Percentiles rank a stretch among this genome's conserved stretches.
phyloP scores from a whole-genome alignment of 345 rosid genomes.

The Crucihimalaya himalaica region DNA sequence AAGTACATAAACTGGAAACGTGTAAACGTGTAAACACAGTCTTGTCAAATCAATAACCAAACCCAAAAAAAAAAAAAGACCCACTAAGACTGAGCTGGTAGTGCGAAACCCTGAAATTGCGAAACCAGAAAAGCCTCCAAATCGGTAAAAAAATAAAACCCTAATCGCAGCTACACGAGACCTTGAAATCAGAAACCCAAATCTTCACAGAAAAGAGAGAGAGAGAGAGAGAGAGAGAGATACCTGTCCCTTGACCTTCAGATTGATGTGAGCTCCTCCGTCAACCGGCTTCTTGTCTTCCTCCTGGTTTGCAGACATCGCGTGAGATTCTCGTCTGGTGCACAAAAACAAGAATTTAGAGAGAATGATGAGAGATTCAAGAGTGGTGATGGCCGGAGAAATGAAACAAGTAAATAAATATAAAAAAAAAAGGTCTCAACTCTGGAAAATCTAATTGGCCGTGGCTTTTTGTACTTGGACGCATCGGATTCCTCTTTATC shows the following conservation, averaged over 20 bases:
- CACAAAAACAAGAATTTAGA: not conserved
- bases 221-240: not conserved
- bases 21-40: not conserved
- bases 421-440: not conserved
- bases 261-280: conserved; percentile 73
- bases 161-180: conserved; percentile 7
- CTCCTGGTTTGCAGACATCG: conserved; percentile 49
- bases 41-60: not conserved
- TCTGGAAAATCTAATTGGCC: conserved; percentile 1
- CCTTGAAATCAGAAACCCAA: conserved; percentile 2
- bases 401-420: not conserved
- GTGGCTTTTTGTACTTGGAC: conserved; percentile 22
- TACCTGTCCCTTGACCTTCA: conserved; percentile 94
- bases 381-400: not conserved
- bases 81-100: not conserved
- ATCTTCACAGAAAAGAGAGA: not conserved
- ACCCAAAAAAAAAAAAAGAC: not conserved
- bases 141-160: not conserved
- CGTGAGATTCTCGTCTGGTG: conserved; percentile 35
- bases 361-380: not conserved
- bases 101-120: conserved; percentile 19
- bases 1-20: not conserved
- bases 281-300: conserved; percentile 83
- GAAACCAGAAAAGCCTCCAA: conserved; percentile 2
- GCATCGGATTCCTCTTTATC: conserved; percentile 36